phyloP scores from a whole-genome alignment of 2,329 filamentous ascomycete genomes.

The Calycina herbarum region DNA sequence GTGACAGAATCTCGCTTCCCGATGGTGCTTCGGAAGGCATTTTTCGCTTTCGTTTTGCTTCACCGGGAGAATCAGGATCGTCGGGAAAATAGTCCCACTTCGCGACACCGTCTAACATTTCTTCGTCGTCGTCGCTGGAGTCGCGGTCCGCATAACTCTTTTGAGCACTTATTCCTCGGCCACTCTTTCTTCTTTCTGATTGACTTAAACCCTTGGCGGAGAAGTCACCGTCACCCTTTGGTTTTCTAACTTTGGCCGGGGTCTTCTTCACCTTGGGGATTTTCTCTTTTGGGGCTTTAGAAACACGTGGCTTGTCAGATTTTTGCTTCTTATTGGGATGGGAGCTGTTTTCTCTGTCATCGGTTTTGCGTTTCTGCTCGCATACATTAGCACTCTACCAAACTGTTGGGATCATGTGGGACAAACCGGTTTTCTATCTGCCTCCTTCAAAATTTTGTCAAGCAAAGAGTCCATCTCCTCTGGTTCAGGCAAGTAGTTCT shows the following conservation, averaged over 20 bases:
- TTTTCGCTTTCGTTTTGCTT: conserved; percentile 3
- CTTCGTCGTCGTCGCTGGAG: conserved; percentile 44
- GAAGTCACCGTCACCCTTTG: conserved; percentile 13
- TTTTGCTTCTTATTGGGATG: conserved; percentile 29
- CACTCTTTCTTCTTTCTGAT: conserved; percentile 39
- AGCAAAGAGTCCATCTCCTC: conserved; percentile 72
- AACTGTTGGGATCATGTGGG: conserved; percentile 23
- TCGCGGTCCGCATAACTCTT: conserved; percentile 41
- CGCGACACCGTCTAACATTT: conserved; percentile 40
- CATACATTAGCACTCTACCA: conserved; percentile 17
- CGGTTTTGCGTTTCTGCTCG: conserved; percentile 34
- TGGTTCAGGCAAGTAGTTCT: conserved; percentile 73
- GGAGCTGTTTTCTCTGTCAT: conserved; percentile 30
- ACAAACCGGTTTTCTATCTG: conserved; percentile 59
- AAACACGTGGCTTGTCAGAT: conserved; percentile 25
- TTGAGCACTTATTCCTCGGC: conserved; percentile 40
- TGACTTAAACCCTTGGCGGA: conserved; percentile 25
- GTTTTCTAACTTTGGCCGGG: conserved; percentile 33
- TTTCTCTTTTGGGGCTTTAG: conserved; percentile 27
- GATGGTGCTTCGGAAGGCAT: background rate
- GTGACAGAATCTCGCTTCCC: background rate
- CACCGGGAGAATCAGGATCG: conserved; percentile 35
- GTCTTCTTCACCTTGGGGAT: conserved; percentile 31
- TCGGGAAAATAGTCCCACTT: conserved; percentile 35
- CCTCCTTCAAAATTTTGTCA: conserved; percentile 63